phyloP scores from a whole-genome alignment of 163 green algal genomes.

The Volvox carteri region DNA sequence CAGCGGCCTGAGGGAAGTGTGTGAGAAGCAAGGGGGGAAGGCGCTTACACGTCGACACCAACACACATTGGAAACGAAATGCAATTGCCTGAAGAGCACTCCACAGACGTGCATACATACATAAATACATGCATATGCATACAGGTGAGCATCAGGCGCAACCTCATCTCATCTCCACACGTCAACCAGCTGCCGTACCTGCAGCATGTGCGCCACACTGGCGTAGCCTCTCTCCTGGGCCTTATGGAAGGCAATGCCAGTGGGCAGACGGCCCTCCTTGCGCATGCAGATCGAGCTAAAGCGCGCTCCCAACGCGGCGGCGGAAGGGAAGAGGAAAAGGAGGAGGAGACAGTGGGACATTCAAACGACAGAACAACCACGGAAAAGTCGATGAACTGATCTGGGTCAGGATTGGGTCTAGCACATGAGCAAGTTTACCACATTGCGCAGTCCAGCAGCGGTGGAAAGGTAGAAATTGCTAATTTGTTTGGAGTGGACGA shows the following conservation, averaged over 20 bases:
- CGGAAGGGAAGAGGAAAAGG: not conserved
- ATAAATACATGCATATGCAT: too few species aligned
- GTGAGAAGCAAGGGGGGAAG: too few species aligned
- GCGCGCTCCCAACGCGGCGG: not conserved
- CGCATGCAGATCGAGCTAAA: constrained; percentile 85
- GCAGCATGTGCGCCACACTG: constrained; percentile 79
- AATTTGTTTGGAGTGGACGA: too few species aligned
- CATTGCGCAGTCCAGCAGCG: not conserved
- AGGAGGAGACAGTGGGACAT: too few species aligned
- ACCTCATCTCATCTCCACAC: too few species aligned
- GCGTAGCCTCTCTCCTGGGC: constrained; percentile 76
- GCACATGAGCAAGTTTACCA: not conserved
- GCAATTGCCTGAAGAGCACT: too few species aligned
- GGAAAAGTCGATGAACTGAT: not conserved
- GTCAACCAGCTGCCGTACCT: constrained; percentile 57
- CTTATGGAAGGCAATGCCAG: constrained; percentile 82
- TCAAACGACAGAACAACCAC: not conserved
- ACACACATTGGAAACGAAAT: too few species aligned
- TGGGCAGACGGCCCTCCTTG: constrained; percentile 72
- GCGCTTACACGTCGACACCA: too few species aligned
- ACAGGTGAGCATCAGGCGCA: too few species aligned
- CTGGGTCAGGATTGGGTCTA: not conserved
- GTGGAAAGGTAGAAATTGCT: too few species aligned
- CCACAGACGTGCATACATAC: too few species aligned
- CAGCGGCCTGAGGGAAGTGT: too few species aligned